These are phyloP conservation scores for Xylariaceae sp. DNA, from an alignment of 2,329 filamentous ascomycete species.

Conservation along the genomic window DNA sequence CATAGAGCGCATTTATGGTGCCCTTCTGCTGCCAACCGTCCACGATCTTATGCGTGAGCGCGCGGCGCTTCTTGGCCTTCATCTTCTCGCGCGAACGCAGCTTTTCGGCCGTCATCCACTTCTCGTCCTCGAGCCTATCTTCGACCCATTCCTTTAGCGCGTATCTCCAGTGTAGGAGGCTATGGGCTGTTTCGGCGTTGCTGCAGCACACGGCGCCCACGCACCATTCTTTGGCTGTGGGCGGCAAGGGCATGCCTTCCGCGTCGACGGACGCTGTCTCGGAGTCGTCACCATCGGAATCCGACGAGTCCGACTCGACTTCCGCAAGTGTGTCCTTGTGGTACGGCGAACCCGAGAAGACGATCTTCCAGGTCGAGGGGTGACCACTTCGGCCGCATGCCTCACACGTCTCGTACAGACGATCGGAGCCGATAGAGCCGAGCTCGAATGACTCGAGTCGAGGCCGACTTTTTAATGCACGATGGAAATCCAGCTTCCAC, in stretches of 20 bases:
- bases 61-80: constrained; percentile 64
- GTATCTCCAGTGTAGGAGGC: constrained; percentile 77
- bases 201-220: constrained; percentile 51
- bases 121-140: constrained; percentile 63
- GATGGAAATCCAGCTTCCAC: constrained; percentile 73
- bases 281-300: constrained; percentile 45
- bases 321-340: constrained; percentile 69
- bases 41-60: constrained; percentile 68
- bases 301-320: constrained; percentile 53
- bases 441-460: constrained; percentile 59
- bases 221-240: constrained; percentile 49
- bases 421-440: constrained; percentile 44
- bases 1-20: constrained; percentile 67
- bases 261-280: constrained; percentile 48
- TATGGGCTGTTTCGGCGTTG: constrained; percentile 72
- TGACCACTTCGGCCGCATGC: constrained; percentile 75
- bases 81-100: constrained; percentile 67
- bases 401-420: constrained; percentile 60
- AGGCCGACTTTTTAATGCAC: constrained; percentile 70
- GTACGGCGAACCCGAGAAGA: constrained; percentile 72
- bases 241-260: constrained; percentile 46
- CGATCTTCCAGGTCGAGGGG: constrained; percentile 68
- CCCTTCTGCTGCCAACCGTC: constrained; percentile 67
- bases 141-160: constrained; percentile 77
- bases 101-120: constrained; percentile 62